These are phyloP conservation scores for Fistulinella cinereoalba DNA, from an alignment of 1,284 basidiomycete species.

Conservation along the genomic window DNA sequence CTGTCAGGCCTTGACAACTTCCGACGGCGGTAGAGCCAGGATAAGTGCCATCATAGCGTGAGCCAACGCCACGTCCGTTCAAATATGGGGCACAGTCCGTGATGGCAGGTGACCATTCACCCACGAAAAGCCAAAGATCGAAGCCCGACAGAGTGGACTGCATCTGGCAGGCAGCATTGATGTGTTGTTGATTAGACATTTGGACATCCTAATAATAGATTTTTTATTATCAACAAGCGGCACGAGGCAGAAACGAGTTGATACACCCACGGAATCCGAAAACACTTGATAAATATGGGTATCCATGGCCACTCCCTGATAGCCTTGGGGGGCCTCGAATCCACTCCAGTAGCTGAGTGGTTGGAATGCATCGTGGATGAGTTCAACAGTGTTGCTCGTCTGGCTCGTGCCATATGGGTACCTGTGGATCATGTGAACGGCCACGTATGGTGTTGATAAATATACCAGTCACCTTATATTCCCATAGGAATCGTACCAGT, in stretches of 20 bases:
- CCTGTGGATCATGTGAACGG: conserved; percentile 31
- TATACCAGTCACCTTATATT: conserved; percentile 60
- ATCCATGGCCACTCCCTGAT: conserved; percentile 76
- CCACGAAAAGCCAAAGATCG: conserved; percentile 74
- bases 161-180: conserved; percentile 59
- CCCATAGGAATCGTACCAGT: conserved; percentile 71
- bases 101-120: conserved; percentile 81
- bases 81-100: conserved; percentile 86
- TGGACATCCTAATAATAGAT: conserved; percentile 49
- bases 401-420: conserved; percentile 58
- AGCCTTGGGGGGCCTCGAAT: conserved; percentile 59
- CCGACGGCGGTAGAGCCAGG: conserved; percentile 67
- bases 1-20: conserved; percentile 72
- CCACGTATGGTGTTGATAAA: neutral
- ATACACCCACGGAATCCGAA: conserved; percentile 47
- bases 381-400: conserved; percentile 60
- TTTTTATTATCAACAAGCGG: neutral
- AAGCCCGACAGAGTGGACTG: conserved; percentile 48
- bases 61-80: conserved; percentile 66
- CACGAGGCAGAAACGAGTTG: neutral
- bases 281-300: conserved; percentile 85
- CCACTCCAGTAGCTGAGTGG: conserved; percentile 70
- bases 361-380: conserved; percentile 88
- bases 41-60: conserved; percentile 78
- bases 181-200: conserved; percentile 58